Percentiles rank a stretch among this genome's conserved stretches.
Conservation (phyloP, 164 flowering plant genomes). For the Liriodendron chinense region DNA sequence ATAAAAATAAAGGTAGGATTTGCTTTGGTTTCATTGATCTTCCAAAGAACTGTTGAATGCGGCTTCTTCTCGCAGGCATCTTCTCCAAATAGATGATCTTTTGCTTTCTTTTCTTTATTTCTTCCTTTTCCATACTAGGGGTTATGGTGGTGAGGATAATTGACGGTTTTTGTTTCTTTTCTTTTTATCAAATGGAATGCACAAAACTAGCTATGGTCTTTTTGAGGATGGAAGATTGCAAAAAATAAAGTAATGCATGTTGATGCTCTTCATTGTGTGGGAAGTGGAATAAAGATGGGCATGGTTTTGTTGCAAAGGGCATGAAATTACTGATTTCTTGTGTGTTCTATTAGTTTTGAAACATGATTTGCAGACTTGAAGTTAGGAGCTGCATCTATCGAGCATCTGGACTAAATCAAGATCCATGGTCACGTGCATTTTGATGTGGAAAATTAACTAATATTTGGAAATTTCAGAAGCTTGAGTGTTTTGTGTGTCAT, state of each 20-base stretch:
- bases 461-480: neutral
- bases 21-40: neutral
- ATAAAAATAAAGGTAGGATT: neutral
- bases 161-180: neutral
- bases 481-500: neutral
- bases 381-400: neutral
- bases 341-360: neutral
- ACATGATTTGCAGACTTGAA: neutral
- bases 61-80: neutral
- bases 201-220: neutral
- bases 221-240: neutral
- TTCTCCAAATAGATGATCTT: neutral
- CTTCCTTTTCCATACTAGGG: neutral
- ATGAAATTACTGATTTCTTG: neutral
- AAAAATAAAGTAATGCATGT: neutral
- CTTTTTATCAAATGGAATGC: neutral
- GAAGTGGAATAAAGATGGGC: neutral
- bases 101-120: neutral
- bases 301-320: neutral
- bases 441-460: neutral
- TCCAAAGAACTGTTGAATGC: neutral
- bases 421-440: neutral
- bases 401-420: neutral
- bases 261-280: neutral
- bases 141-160: neutral